Evolutionary conservation across 495 filamentous ascomycete species (phyloP), one percentile per base, ranked within the genome.

Genomic region (Tuber magnatum): DNA sequence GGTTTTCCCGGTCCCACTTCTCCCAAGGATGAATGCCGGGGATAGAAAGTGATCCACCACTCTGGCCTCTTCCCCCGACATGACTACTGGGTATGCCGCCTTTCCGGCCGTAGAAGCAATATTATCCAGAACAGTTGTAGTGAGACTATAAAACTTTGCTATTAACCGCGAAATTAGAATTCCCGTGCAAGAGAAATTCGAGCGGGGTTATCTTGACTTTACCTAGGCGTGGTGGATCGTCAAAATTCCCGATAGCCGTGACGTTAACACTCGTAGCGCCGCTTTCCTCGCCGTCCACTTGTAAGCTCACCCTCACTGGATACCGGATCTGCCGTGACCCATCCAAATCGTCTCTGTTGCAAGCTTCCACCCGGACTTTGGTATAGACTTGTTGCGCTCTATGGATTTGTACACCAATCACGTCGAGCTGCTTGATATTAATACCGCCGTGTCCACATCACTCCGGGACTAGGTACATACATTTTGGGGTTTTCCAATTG

Each of bases 1-100:
- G 0, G 85, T 86, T 74, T 86, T 86, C 0, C 85, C 85, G 0
- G 85, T 86, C 8, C 85, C 85, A 46, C 85, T 86, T 68, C 85
- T 77, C 18, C 85, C 85, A 42, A 86, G 48, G 7, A 86, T 86
- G 41, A 86, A 74, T 70, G 75, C 83, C 0, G 84, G 74, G 41
- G 79, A 81, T 20, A 78, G 61, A 44, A 81, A 79, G 48, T 86
- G 84, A 7, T 74, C 70, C 14, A 86, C 83, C 28, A 86, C 80
- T 16, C 76, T 65, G 12, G 80, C 61, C 44, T 86, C 85, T 14
- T 85, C 80, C 0, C 72, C 43, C 0, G 84, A 85, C 18, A 85
- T 75, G 32, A 86, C 84, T 51, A 87, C 82, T 6, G 86, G 85
- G 39, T 85, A 86, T 39, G 85, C 83, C 0, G 9, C 51, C 3